Conservation (phyloP, 2,329 filamentous ascomycete species). For the Scorias spongiosa region DNA sequence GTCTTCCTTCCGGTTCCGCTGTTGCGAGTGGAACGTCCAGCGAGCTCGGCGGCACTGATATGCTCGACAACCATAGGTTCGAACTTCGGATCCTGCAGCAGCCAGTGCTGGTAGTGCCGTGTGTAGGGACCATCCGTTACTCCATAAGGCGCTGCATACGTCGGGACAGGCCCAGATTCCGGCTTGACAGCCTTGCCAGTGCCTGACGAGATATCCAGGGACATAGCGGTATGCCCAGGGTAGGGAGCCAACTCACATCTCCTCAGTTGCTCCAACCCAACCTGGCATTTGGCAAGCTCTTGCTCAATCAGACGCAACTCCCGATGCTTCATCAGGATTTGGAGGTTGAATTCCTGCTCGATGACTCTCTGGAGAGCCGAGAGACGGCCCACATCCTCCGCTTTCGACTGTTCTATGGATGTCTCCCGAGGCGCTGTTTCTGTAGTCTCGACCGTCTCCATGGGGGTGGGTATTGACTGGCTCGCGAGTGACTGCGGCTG, state of each 20-base stretch:
- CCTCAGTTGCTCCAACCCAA: constrained; percentile 82
- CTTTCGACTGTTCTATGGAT: neutral
- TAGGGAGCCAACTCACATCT: constrained; percentile 87
- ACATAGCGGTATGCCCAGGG: constrained; percentile 53
- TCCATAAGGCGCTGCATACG: constrained; percentile 76
- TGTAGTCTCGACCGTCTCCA: neutral
- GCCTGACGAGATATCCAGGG: constrained; percentile 56
- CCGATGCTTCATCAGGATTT: constrained; percentile 86
- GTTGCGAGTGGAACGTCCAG: constrained; percentile 68
- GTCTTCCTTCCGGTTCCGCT: constrained; percentile 44
- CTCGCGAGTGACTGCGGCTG: neutral
- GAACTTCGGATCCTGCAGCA: constrained; percentile 76
- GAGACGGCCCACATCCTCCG: neutral
- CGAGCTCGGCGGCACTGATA: constrained; percentile 21
- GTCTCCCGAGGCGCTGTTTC: neutral
- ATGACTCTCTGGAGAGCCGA: constrained; percentile 51
- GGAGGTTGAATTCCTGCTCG: constrained; percentile 74
- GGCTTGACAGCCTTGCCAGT: constrained; percentile 54
- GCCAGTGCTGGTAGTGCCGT: constrained; percentile 89
- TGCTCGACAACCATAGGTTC: constrained; percentile 36
- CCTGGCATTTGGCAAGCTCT: constrained; percentile 88
- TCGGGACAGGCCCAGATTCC: constrained; percentile 48
- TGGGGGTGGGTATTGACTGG: neutral
- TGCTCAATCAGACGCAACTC: constrained; percentile 90
- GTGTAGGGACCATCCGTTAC: constrained; percentile 86